Evolutionary conservation across 164 flowering plant species (phyloP).

Genomic region (Cinnamomum chago): DNA sequence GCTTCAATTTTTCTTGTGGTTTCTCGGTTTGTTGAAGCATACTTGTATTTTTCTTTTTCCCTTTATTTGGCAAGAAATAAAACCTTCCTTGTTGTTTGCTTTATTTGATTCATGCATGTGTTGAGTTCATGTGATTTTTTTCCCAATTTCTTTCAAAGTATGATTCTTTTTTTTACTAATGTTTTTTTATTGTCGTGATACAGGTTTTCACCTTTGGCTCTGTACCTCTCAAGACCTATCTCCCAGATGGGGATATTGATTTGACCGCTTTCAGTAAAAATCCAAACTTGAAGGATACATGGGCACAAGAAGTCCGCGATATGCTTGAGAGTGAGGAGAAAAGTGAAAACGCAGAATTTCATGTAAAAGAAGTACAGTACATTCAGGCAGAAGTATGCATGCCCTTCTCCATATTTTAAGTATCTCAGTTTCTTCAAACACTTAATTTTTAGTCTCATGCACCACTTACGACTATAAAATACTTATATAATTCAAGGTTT

Average conservation of each 20-base stretch:
- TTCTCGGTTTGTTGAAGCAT: neutral
- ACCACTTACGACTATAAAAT: no score
- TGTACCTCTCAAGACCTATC: conserved; percentile 92
- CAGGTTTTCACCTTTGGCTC: conserved; percentile 97
- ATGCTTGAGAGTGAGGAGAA: conserved; percentile 86
- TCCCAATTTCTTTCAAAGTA: neutral
- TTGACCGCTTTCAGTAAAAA: conserved; percentile 67
- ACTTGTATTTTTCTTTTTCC: neutral
- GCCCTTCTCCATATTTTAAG: neutral
- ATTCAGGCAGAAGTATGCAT: conserved; percentile 89
- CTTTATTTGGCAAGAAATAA: neutral
- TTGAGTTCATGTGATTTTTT: neutral
- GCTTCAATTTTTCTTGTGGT: neutral
- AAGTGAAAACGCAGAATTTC: conserved; percentile 87
- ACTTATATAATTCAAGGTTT: no score
- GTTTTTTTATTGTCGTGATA: conserved; percentile 3
- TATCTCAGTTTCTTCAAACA: no score
- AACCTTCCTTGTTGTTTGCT: neutral
- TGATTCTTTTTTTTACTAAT: neutral
- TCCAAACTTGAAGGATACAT: conserved; percentile 65
- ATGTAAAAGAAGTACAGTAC: conserved; percentile 92
- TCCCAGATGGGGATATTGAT: conserved; percentile 99
- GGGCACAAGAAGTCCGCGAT: conserved; percentile 84
- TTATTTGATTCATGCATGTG: neutral
- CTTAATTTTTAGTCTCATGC: no score